Percentiles rank a stretch among this genome's conserved stretches.
Evolutionary conservation across 1,284 basidiomycete species (phyloP).

Genomic region (Puccinia novopanici): DNA sequence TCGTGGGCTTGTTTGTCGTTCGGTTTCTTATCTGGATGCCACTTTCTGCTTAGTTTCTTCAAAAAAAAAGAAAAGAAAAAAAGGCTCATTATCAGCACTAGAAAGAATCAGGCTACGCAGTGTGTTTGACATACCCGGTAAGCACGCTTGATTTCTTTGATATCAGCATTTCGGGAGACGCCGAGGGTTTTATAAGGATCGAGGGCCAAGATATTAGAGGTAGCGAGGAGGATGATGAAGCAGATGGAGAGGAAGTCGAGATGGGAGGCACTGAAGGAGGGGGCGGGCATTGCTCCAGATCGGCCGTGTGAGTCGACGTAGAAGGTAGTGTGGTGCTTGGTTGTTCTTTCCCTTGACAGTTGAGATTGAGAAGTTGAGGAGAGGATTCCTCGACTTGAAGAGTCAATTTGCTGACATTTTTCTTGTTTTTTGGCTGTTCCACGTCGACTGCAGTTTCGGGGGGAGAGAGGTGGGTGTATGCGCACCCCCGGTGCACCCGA

Average conservation of each 20-base stretch:
- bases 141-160: constrained; percentile 83
- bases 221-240: constrained; percentile 29
- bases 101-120: not conserved
- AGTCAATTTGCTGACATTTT: too few species aligned
- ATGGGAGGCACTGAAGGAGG: too few species aligned
- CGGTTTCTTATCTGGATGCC: constrained; percentile 81
- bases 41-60: constrained; percentile 51
- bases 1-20: constrained; percentile 73
- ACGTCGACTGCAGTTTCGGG: too few species aligned
- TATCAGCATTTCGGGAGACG: constrained; percentile 64
- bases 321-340: too few species aligned
- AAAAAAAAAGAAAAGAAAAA: constrained; percentile 63
- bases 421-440: too few species aligned
- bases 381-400: too few species aligned
- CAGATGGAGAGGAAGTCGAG: constrained; percentile 27
- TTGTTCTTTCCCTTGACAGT: too few species aligned
- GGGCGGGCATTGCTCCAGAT: not conserved
- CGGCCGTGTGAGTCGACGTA: too few species aligned
- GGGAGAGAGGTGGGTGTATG: too few species aligned
- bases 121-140: constrained; percentile 65
- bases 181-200: constrained; percentile 35
- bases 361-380: too few species aligned
- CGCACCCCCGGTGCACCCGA: too few species aligned
- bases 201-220: constrained; percentile 28
- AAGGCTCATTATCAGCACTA: constrained; percentile 7